Evolutionary conservation across 108 stramenopile species (phyloP).

Genomic region (Thalassiosira profunda): DNA sequence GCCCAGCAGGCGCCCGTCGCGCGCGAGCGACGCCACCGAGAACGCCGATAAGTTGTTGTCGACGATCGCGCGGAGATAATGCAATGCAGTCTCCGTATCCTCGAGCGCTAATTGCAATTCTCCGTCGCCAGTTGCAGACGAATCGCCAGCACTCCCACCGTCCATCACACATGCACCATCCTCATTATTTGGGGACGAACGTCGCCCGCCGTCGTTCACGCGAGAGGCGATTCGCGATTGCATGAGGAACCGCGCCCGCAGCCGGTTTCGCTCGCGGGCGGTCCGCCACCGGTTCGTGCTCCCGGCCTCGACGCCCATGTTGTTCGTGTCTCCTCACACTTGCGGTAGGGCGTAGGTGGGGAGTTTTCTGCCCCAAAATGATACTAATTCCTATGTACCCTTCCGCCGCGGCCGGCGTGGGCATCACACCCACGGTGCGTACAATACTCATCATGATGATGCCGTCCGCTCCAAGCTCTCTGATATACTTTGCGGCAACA

Average conservation of each 20-base stretch:
- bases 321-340: background rate
- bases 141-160: too few relatives aligned
- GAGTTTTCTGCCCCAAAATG: too few relatives aligned
- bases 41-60: conserved; percentile 42
- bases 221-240: conserved; percentile 45
- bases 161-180: background rate
- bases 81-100: conserved; percentile 4
- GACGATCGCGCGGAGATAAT: conserved; percentile 34
- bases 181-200: too few relatives aligned
- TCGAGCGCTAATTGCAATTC: background rate
- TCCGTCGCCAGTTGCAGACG: too few relatives aligned
- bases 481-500: too few relatives aligned
- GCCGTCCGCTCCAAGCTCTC: too few relatives aligned
- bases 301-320: conserved; percentile 26
- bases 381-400: too few relatives aligned
- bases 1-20: conserved; percentile 18
- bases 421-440: too few relatives aligned
- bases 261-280: conserved; percentile 70
- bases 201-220: too few relatives aligned
- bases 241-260: conserved; percentile 70
- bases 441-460: too few relatives aligned
- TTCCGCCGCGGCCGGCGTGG: too few relatives aligned
- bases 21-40: conserved; percentile 28
- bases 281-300: conserved; percentile 67
- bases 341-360: too few relatives aligned